Evolutionary conservation across 163 green algal genomes (phyloP).

Genomic region (Chloroidium sp.): DNA sequence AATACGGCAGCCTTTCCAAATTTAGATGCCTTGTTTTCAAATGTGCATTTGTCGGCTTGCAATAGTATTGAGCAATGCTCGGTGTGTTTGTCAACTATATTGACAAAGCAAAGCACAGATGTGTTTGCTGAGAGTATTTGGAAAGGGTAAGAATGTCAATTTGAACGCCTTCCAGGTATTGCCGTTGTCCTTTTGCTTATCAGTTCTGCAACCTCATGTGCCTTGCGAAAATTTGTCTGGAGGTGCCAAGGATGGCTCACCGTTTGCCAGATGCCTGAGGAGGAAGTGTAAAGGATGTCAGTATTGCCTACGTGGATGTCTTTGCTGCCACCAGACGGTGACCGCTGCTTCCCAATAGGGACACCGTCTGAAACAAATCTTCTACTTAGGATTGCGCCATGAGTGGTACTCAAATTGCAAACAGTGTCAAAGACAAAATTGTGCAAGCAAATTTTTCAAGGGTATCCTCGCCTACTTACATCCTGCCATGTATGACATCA

Average conservation of each 20-base stretch:
- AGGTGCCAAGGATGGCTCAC: neutral
- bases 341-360: slow-evolving; percentile 14
- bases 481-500: too few species aligned
- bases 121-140: neutral
- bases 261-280: slow-evolving; percentile 22
- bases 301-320: neutral
- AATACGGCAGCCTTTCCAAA: too few species aligned
- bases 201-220: neutral
- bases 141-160: neutral
- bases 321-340: neutral
- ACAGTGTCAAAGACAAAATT: too few species aligned
- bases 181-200: neutral
- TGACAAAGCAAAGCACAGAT: neutral
- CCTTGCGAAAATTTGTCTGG: neutral
- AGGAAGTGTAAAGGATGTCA: slow-evolving; percentile 16
- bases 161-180: neutral
- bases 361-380: neutral
- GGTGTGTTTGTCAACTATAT: too few species aligned
- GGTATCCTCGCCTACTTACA: too few species aligned
- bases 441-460: too few species aligned
- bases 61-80: too few species aligned
- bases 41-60: neutral
- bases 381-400: too few species aligned
- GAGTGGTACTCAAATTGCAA: too few species aligned
- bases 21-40: neutral